Base-by-base conservation (phyloP, 306 rosid species). In the Potentilla sterilis region DNA sequence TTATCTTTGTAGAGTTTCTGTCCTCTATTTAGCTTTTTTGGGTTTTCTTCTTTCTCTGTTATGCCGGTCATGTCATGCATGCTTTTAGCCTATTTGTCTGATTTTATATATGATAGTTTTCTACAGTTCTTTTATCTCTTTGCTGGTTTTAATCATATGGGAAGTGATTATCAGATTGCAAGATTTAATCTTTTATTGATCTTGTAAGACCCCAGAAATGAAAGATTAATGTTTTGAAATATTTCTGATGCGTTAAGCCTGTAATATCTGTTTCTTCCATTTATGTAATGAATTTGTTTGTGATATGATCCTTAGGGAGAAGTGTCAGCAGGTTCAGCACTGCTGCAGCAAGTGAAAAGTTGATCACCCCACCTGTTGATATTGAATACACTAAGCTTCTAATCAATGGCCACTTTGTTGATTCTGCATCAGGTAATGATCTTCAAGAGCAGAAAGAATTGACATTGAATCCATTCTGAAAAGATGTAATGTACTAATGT, bases 391-490 rank as follows among this genome's bases (percentile, higher is more conserved):
- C 96, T 24, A 93, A 90, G 79, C 80, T 74, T 84, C 86, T 94
- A 9, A 94, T 94, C 61, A 87, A 94, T 86, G 97, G 98, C 2
- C 77, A 82, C 32, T 94, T 92, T 83, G 96, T 92, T 13, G 93
- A 94, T 86, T 81, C 98, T 73, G 95, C 86, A 51, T 90, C 98
- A 67, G 98, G 98, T 91, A 67, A 70, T 21, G 44, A 35, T 24
- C 49, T 46, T 44, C 43, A 9, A 15, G 16, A 54, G 35, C 28
- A 46, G 13, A 68, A 21, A 3, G 5, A 16, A 42, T 61, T 70
- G 14, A 12, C 35, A 19, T 49, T 55, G 38, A 3, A 19, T 69
- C 19, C 14, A 35, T 37, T 15, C 18, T 64, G 6, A 6, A 35
- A 24, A 47, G 48, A 41, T 66, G n/a, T 72, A 43, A 32, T 35